Base-by-base conservation (phyloP, 192 early-diverging fungal genomes). In the Powellomyces hirtus region DNA sequence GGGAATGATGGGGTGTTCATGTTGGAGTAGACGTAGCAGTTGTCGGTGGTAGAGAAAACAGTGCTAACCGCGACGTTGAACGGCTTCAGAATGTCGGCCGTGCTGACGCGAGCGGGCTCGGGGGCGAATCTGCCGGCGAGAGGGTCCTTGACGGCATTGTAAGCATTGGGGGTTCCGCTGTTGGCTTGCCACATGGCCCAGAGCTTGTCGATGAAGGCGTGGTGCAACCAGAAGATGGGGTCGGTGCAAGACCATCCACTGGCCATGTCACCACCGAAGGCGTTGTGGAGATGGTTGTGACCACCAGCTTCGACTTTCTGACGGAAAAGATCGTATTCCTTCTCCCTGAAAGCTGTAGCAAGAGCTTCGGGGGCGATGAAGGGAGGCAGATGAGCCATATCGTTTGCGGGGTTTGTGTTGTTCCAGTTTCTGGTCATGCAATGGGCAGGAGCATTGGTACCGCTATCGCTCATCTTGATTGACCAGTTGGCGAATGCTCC, bases 201-300 rank as follows among this genome's bases (percentile, higher is more conserved):
- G 26, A 87, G 71, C 66, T 79, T 79, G 78, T 84, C 88, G 38
- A 87, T 77, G 78, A 83, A 83, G 46, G 77, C 75, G 71, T 89
- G 88, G 68, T 89, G 85, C 33, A 89, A 63, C 63, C 80, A 87
- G 72, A 89, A 89, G 64, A 84, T 74, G 46, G 83, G 84, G 68
- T 89, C 88, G 66, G 81, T 81, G 36, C 81, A 71, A 29, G 83
- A 80, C 73, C 76, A 82, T 75, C 84, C 81, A 35, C 74, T 75
- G 35, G 73, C 77, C 80, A 80, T 79, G 68, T 83, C 83, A 33
- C 87, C 87, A 37, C 84, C 84, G 20, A 80, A 36, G 27, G 75
- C 72, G 36, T 68, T 56, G 60, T 70, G 80, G 0, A 82, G 59
- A 14, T 60, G 38, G 42, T 31, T 59, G 52, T 82, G 80, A 4